A percentile compares a stretch with the other conserved stretches of the same genome.
Evolutionary conservation across 441 rosid species (phyloP).

Genomic region (Adansonia grandidieri): DNA sequence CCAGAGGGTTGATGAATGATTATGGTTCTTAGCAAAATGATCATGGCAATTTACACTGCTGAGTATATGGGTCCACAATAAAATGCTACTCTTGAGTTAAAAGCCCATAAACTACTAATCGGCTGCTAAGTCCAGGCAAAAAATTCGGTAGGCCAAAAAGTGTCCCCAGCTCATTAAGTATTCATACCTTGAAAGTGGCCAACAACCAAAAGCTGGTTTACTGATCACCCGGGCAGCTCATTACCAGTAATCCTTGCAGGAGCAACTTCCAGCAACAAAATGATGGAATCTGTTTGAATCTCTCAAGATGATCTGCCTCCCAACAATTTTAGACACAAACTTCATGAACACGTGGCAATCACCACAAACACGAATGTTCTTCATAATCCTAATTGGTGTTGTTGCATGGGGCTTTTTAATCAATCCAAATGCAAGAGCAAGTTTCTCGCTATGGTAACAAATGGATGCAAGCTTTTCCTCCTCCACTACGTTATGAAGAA

Average conservation of each 20-base stretch:
- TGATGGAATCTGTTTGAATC: constrained; percentile 72
- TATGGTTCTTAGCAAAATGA: neutral
- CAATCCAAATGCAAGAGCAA: constrained; percentile 65
- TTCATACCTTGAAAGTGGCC: neutral
- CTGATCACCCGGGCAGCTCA: neutral
- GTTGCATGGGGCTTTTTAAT: constrained; percentile 44
- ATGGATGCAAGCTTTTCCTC: constrained; percentile 52
- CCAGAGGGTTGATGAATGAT: neutral
- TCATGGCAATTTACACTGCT: too few species aligned
- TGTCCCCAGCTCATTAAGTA: constrained; percentile 35
- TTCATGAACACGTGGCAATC: constrained; percentile 73
- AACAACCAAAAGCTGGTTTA: neutral
- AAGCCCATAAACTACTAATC: constrained; percentile 25
- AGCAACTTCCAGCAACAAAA: constrained; percentile 61
- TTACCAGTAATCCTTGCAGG: constrained; percentile 68
- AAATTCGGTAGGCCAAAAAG: constrained; percentile 32
- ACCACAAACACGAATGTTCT: constrained; percentile 65
- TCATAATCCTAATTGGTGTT: constrained; percentile 58
- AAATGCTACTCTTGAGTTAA: neutral
- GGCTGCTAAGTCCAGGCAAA: neutral
- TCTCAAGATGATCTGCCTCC: constrained; percentile 51
- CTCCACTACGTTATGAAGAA: constrained; percentile 58
- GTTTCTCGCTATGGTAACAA: constrained; percentile 68
- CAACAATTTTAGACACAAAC: constrained; percentile 44
- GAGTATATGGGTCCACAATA: too few species aligned